These are phyloP conservation scores for Lithohypha guttulata DNA, from an alignment of 2,329 filamentous ascomycete genomes.

Conservation along the genomic window DNA sequence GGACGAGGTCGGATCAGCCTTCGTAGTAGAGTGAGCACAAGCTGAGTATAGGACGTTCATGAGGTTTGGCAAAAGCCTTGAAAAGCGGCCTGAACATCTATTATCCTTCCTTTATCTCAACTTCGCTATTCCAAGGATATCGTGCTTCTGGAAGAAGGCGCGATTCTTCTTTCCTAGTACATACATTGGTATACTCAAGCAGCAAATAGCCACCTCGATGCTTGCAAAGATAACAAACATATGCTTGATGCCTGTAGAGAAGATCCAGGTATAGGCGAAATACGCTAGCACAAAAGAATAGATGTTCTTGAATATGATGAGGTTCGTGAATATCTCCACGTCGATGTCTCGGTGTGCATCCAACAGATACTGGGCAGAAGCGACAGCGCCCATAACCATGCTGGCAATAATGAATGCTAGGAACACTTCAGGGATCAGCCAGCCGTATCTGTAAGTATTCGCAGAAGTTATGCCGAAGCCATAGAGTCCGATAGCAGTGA, in stretches of 20 bases:
- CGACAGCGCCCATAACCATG: constrained; percentile 86
- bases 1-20: too few species aligned
- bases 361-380: constrained; percentile 76
- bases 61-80: too few species aligned
- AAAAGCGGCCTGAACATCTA: too few species aligned
- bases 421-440: constrained; percentile 66
- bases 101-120: constrained; percentile 29
- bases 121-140: constrained; percentile 48
- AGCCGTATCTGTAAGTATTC: constrained; percentile 53
- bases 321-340: constrained; percentile 78
- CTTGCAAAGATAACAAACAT: constrained; percentile 62
- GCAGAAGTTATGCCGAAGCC: constrained; percentile 69
- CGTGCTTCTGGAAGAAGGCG: constrained; percentile 63
- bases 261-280: constrained; percentile 74
- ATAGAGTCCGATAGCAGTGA: constrained; percentile 68
- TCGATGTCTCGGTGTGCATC: constrained; percentile 86
- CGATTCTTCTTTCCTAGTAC: constrained; percentile 68
- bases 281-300: constrained; percentile 81
- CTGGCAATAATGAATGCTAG: constrained; percentile 75
- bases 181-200: constrained; percentile 65
- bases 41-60: too few species aligned
- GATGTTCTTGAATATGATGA: constrained; percentile 89
- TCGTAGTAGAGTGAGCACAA: too few species aligned
- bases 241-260: constrained; percentile 43
- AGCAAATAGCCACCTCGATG: constrained; percentile 67